A percentile compares a stretch with the other conserved stretches of the same genome.
phyloP scores from a whole-genome alignment of 805 yeast genomes.

The Kodamaea restingae region DNA sequence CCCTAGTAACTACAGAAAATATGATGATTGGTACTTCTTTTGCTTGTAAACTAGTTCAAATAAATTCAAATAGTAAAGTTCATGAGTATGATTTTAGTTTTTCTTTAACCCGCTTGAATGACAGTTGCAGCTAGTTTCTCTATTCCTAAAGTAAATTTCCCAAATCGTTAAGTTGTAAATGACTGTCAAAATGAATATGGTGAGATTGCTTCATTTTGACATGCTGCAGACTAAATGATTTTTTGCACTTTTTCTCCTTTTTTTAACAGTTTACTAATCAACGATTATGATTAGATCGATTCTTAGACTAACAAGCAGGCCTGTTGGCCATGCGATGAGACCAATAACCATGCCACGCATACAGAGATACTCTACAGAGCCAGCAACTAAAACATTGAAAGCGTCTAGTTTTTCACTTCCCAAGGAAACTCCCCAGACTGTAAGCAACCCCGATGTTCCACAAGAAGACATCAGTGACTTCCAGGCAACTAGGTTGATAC shows the following conservation, averaged over 20 bases:
- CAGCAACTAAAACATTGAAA: constrained; percentile 20
- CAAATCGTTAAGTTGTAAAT: too few relatives aligned
- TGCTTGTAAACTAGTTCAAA: too few relatives aligned
- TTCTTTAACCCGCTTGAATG: too few relatives aligned
- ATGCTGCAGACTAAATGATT: too few relatives aligned
- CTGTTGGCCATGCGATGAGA: neutral
- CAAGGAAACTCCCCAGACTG: constrained; percentile 12
- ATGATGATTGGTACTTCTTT: too few relatives aligned
- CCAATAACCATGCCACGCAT: neutral
- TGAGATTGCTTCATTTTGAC: too few relatives aligned
- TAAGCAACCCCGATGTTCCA: constrained; percentile 12
- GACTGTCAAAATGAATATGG: too few relatives aligned
- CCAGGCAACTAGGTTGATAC: constrained; percentile 28
- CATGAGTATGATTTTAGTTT: too few relatives aligned
- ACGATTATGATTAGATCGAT: constrained; percentile 1
- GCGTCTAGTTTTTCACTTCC: constrained; percentile 30
- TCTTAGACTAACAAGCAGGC: neutral
- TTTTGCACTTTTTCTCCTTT: neutral
- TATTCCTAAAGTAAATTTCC: too few relatives aligned
- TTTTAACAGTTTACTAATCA: neutral
- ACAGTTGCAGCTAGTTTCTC: too few relatives aligned
- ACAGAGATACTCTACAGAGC: neutral
- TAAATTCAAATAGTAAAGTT: too few relatives aligned
- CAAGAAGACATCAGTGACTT: constrained; percentile 29
- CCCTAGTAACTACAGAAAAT: too few relatives aligned